These are phyloP conservation scores for Melastoma malabathricum DNA, from an alignment of 345 rosid species.

Conservation along the genomic window DNA sequence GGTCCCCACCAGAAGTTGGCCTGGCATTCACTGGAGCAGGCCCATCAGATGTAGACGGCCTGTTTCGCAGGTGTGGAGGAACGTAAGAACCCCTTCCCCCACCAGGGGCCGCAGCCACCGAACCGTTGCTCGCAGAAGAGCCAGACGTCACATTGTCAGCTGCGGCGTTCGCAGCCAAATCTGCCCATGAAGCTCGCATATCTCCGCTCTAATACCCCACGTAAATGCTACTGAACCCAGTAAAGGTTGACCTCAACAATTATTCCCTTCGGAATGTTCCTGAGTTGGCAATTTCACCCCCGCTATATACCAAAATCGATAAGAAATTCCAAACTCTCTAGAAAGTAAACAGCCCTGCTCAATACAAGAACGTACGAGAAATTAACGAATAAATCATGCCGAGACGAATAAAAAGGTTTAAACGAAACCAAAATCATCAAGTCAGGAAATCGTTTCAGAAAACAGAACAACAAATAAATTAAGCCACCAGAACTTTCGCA, in stretches of 20 bases:
- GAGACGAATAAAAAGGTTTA: too few species aligned
- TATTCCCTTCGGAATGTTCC: too few species aligned
- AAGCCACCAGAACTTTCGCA: too few species aligned
- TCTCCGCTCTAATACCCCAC: constrained; percentile 29
- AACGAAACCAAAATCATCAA: too few species aligned
- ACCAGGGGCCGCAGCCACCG: constrained; percentile 20
- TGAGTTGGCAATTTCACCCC: too few species aligned
- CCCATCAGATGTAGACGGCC: constrained; percentile 29
- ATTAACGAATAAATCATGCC: too few species aligned
- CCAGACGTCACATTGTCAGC: constrained; percentile 50
- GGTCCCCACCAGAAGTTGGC: constrained; percentile 31
- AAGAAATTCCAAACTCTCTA: too few species aligned
- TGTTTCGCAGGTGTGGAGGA: constrained; percentile 85
- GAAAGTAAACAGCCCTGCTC: too few species aligned
- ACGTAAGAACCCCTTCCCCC: constrained; percentile 47
- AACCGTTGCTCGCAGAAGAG: constrained; percentile 27
- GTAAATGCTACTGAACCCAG: not conserved
- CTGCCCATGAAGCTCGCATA: constrained; percentile 85
- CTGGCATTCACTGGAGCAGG: constrained; percentile 34
- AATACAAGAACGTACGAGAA: too few species aligned
- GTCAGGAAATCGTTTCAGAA: too few species aligned
- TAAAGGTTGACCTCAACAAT: not conserved
- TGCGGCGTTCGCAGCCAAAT: constrained; percentile 74
- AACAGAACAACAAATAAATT: too few species aligned
- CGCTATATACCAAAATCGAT: too few species aligned